Base-by-base conservation (phyloP, 2,329 filamentous ascomycete genomes). In the Colletotrichum sp. region DNA sequence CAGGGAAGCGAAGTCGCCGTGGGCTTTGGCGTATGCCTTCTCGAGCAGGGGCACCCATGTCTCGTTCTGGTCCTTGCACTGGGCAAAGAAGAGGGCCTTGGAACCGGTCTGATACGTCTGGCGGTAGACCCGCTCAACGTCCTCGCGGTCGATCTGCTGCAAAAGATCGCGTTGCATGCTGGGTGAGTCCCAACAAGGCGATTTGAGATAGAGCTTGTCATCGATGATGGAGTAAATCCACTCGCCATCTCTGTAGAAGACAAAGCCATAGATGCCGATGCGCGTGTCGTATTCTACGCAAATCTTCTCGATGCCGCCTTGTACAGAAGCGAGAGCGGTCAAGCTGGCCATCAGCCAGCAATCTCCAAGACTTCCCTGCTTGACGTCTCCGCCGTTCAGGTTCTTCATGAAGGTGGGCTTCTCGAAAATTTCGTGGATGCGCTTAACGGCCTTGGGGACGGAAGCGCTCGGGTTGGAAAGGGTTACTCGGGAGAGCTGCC, bases 171-270 rank as follows among this genome's bases (percentile, higher is more conserved):
- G 90, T 79, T 95, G 93, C 81, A 94, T 89, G 65, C 93, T 92
- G 1, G 91, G 93, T 38, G 94, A 94, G 76, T 97, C 94, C 85
- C 95, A 97, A 79, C 94, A 93, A 6, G 94, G 93, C 3, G 94
- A 94, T 73, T 93, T 94, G 21, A 98, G 89, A 81, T 94, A 97
- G 4, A 98, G 88, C 83, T 97, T 97, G 82, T 98, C 95, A 80
- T 98, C 95, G 73, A 98, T 92, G 75, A 98, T 96, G 72, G 94
- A 95, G 78, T 95, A 95, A 70, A 96, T 94, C 95, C 95, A 98
- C 83, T 97, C 94, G 67, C 95, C 95, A 79, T 98, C 95, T 80
- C 95, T 87, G 81, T 93, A 94, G 81, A 98, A 97, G 63, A 97
- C 94, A 79, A 98, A 98, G 2, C 95, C 95, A 79, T 97, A 98